These are phyloP conservation scores for Ophiostoma sp. DNA, from an alignment of 2,329 filamentous ascomycete genomes.

Conservation along the genomic window DNA sequence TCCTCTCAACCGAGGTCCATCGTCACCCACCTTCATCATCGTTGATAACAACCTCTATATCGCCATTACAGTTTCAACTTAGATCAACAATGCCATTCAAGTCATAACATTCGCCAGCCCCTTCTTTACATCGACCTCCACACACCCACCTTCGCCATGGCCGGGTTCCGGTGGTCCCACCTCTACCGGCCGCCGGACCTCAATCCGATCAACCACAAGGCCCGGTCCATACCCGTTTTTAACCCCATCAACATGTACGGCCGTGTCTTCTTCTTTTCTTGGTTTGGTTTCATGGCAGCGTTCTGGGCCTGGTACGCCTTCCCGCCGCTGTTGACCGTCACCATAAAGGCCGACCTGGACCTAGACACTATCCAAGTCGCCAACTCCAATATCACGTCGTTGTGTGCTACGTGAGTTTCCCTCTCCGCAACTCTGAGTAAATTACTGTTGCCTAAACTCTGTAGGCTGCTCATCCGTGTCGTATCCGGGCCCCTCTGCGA, in stretches of 20 bases:
- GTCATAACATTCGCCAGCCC: neutral
- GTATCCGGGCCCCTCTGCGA: slow-evolving; percentile 84
- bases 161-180: slow-evolving; percentile 40
- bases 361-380: slow-evolving; percentile 70
- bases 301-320: slow-evolving; percentile 96
- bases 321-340: slow-evolving; percentile 74
- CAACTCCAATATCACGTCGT: slow-evolving; percentile 88
- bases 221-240: slow-evolving; percentile 73
- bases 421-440: neutral
- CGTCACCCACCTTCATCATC: neutral
- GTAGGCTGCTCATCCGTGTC: slow-evolving; percentile 70
- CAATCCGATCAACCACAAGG: slow-evolving; percentile 83
- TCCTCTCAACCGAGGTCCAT: neutral
- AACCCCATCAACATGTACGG: slow-evolving; percentile 80
- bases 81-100: neutral
- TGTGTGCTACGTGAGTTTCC: slow-evolving; percentile 62
- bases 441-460: neutral
- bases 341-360: slow-evolving; percentile 76
- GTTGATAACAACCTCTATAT: neutral
- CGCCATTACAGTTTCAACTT: neutral
- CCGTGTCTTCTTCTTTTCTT: slow-evolving; percentile 86
- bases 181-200: slow-evolving; percentile 64
- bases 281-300: slow-evolving; percentile 81
- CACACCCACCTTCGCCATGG: slow-evolving; percentile 31
- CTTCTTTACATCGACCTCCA: neutral